These are phyloP conservation scores for Corylus avellana DNA, from an alignment of 306 rosid genomes.

Conservation along the genomic window DNA sequence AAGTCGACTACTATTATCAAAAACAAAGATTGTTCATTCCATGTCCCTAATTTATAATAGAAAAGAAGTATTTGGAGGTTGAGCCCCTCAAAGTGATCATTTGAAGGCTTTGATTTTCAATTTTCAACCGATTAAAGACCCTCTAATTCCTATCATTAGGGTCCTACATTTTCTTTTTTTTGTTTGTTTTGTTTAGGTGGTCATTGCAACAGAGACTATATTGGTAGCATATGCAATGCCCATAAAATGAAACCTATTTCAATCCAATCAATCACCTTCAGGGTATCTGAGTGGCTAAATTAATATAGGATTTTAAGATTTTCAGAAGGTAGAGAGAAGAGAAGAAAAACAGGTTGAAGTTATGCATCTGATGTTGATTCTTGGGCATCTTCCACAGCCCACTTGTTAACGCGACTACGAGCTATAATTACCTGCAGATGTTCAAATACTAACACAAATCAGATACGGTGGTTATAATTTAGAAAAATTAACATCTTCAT, in stretches of 20 bases:
- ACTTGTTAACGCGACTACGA: constrained; percentile 42
- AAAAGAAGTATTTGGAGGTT: too few relatives aligned
- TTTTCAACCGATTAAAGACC: too few relatives aligned
- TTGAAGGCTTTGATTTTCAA: too few relatives aligned
- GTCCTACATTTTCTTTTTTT: too few relatives aligned
- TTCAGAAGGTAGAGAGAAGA: background rate
- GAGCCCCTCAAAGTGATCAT: too few relatives aligned
- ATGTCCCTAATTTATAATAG: too few relatives aligned
- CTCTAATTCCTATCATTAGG: too few relatives aligned
- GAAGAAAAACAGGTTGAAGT: background rate
- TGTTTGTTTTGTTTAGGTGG: too few relatives aligned
- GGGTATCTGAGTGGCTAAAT: background rate
- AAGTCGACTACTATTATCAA: too few relatives aligned
- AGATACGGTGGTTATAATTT: background rate
- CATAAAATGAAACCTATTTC: background rate
- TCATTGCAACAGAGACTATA: too few relatives aligned
- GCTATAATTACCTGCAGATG: constrained; percentile 25
- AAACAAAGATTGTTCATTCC: too few relatives aligned
- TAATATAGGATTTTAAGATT: background rate
- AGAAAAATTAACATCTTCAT: background rate
- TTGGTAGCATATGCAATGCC: too few relatives aligned
- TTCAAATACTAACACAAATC: background rate
- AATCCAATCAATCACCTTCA: background rate
- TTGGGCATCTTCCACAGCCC: constrained; percentile 25
- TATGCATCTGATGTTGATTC: constrained; percentile 2